Percentiles rank a stretch among this genome's conserved stretches.
These are phyloP conservation scores for Skeletonema tropicum DNA, from an alignment of 108 stramenopile genomes.

Conservation along the genomic window DNA sequence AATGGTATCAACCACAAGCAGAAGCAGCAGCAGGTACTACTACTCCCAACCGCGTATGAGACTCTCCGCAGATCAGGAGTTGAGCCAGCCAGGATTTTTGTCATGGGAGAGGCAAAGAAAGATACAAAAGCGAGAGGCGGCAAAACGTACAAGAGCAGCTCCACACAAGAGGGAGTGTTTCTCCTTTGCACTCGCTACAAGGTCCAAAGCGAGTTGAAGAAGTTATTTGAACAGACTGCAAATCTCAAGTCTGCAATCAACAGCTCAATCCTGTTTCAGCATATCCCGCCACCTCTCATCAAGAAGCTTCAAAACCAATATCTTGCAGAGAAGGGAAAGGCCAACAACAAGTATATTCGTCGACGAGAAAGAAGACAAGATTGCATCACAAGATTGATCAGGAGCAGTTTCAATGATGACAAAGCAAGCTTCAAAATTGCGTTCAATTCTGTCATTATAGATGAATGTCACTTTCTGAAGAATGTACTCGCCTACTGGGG, in stretches of 20 bases:
- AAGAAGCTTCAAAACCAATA: constrained; percentile 39
- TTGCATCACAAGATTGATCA: constrained; percentile 23
- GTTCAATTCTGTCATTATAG: constrained; percentile 48
- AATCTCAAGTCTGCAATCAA: constrained; percentile 3
- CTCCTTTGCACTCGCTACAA: constrained; percentile 45
- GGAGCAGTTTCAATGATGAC: not conserved
- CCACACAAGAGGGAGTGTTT: constrained; percentile 10
- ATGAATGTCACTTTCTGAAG: constrained; percentile 43
- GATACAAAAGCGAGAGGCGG: constrained; percentile 8
- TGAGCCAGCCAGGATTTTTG: constrained; percentile 6
- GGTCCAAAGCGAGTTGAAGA: constrained; percentile 13
- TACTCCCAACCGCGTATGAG: too few relatives aligned
- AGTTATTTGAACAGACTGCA: not conserved
- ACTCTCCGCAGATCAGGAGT: constrained; percentile 32
- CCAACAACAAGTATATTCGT: not conserved
- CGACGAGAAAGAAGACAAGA: constrained; percentile 15
- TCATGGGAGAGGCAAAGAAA: constrained; percentile 14
- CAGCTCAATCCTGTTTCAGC: constrained; percentile 9
- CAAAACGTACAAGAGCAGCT: constrained; percentile 7
- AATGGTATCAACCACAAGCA: too few relatives aligned
- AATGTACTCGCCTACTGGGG: constrained; percentile 52
- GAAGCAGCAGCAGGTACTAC: too few relatives aligned
- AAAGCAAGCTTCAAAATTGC: constrained; percentile 7
- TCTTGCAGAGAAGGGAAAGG: constrained; percentile 33
- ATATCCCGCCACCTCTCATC: constrained; percentile 15